Evolutionary conservation across 805 yeast genomes (phyloP), one percentile per base, ranked within the genome.

Genomic region (Saccharomyces eubayanus): DNA sequence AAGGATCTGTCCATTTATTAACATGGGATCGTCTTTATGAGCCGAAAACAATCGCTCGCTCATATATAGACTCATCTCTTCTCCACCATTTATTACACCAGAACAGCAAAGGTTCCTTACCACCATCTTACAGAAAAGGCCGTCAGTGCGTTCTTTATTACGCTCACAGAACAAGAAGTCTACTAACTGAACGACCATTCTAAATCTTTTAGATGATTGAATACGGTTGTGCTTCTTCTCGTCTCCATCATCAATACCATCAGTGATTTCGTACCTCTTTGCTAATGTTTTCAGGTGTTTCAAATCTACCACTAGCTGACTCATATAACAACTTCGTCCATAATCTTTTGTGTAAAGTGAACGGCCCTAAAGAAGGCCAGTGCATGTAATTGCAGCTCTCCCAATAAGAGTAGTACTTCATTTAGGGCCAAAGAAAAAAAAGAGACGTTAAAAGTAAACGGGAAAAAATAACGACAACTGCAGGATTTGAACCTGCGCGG

Each of bases 401-500:
- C 14, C 12, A 30, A 30, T 45, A 28, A n/a, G 9, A 1, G n/a
- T 21, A 16, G 14, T 28, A 20, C 9, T 21, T 14, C 8, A 20
- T 12, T 16, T 9, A 43, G 6, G 10, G 30, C 9, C 10, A 46
- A 31, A 12, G 11, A 46, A 27, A n/a, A 21, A 27, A n/a, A 47
- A 40, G 5, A 40, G 8, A 24, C 24, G 24, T 24, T 24, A 2
- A 24, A 24, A 24, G 3, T 24, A 3, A 24, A 24, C 3, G 3
- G 3, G 3, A 68, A 71, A 68, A 69, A 66, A 70, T 69, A 63
- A 55, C 82, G 83, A 79, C 83, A 78, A 75, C 82, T 75, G 82
- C 83, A 79, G 83, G 83, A 79, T 69, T 79, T 81, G 83, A 79
- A 78, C 78, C 78, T 74, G 77, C 77, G 78, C 78, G 77, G 78